A percentile compares a stretch with the other conserved stretches of the same genome.
Conservation (phyloP, 257 asterid species). For the Solanum paucissectum region DNA sequence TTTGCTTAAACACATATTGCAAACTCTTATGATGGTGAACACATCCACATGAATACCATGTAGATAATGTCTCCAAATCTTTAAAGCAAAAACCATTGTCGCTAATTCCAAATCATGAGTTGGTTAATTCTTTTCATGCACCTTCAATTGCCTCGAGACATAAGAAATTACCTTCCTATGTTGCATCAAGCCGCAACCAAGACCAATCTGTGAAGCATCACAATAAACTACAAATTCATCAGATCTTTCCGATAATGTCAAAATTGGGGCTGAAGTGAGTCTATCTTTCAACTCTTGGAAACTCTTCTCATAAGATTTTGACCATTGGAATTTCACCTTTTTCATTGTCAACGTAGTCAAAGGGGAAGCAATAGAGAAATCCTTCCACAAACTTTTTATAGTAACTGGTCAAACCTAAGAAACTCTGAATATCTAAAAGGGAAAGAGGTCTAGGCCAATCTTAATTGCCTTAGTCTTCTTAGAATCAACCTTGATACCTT, state of each 20-base stretch:
- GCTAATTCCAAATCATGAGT: neutral
- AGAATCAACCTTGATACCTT: neutral
- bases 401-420: neutral
- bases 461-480: neutral
- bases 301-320: neutral
- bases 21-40: neutral
- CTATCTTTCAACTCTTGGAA: neutral
- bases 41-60: neutral
- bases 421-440: neutral
- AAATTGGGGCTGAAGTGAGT: neutral
- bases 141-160: neutral
- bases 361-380: neutral
- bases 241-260: neutral
- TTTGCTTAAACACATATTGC: neutral
- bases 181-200: no score
- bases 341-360: neutral
- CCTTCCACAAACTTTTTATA: neutral
- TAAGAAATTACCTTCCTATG: neutral
- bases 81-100: neutral
- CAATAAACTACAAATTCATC: neutral
- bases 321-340: neutral
- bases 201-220: neutral
- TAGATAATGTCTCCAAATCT: neutral
- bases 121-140: no score
- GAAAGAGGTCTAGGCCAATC: neutral